These are phyloP conservation scores for Curvularia sp. DNA, from an alignment of 2,329 filamentous ascomycete species.

Conservation along the genomic window DNA sequence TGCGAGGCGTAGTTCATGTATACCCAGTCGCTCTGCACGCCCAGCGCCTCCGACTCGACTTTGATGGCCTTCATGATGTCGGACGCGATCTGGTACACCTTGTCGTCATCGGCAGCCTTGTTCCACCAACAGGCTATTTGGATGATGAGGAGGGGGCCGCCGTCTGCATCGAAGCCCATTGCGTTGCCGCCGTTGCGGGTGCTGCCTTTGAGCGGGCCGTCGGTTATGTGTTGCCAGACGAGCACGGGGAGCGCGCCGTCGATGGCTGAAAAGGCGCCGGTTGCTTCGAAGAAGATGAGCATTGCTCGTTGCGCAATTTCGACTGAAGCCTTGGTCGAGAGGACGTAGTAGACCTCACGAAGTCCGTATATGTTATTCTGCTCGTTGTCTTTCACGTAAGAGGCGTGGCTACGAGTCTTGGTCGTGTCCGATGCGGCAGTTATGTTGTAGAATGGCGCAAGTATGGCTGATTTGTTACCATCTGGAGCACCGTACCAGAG, in stretches of 20 bases:
- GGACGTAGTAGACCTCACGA: constrained; percentile 22
- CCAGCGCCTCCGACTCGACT: constrained; percentile 11
- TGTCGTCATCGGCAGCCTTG: constrained; percentile 25
- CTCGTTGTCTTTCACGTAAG: constrained; percentile 11
- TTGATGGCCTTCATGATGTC: constrained; percentile 20
- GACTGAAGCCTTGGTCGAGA: constrained; percentile 19
- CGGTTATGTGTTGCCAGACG: constrained; percentile 27
- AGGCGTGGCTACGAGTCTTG: constrained; percentile 2
- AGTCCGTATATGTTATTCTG: constrained; percentile 5
- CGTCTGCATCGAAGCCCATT: constrained; percentile 24
- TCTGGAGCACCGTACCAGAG: constrained; percentile 30
- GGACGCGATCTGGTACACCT: constrained; percentile 21
- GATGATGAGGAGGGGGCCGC: constrained; percentile 30
- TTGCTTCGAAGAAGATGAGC: constrained; percentile 17
- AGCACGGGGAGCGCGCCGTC: constrained; percentile 19
- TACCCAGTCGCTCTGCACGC: constrained; percentile 40
- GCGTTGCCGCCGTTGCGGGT: constrained; percentile 30
- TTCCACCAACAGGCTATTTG: constrained; percentile 30
- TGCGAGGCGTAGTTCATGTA: constrained; percentile 60
- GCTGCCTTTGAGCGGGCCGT: constrained; percentile 28
- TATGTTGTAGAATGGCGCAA: constrained; percentile 14
- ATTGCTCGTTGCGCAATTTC: constrained; percentile 22
- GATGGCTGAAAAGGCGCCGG: constrained; percentile 9
- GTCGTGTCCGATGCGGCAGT: constrained; percentile 1
- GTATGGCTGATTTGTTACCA: neutral